A percentile compares a stretch with the other conserved stretches of the same genome.
Conservation (phyloP, 2,329 filamentous ascomycete species). For the Elsinoe australis region DNA sequence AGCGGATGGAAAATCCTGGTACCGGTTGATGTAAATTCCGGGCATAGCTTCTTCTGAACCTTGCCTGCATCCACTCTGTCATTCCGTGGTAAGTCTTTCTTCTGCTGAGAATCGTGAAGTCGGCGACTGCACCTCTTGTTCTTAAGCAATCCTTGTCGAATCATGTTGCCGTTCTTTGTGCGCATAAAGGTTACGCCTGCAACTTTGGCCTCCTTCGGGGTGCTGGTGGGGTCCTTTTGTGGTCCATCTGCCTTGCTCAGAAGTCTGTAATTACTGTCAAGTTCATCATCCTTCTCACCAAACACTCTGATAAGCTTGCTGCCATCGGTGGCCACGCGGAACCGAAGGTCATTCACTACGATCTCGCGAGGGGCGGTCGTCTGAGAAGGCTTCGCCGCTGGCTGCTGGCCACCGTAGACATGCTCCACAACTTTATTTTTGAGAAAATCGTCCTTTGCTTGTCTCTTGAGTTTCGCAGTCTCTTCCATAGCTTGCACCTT, state of each 20-base stretch:
- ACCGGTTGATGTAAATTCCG: slow-evolving; percentile 49
- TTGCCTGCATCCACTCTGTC: slow-evolving; percentile 38
- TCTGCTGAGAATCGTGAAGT: slow-evolving; percentile 8
- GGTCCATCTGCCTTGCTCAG: slow-evolving; percentile 23
- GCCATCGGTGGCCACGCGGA: slow-evolving; percentile 65
- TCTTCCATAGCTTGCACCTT: slow-evolving; percentile 65
- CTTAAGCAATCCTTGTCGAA: slow-evolving; percentile 62
- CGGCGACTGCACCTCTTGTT: slow-evolving; percentile 60
- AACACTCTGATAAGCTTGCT: slow-evolving; percentile 71
- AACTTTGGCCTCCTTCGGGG: slow-evolving; percentile 64
- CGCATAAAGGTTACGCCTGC: slow-evolving; percentile 76
- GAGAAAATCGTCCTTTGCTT: slow-evolving; percentile 50
- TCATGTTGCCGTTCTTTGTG: slow-evolving; percentile 81
- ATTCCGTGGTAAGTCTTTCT: slow-evolving; percentile 9
- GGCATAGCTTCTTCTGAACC: slow-evolving; percentile 66
- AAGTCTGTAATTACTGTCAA: background rate
- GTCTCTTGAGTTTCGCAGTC: slow-evolving; percentile 52
- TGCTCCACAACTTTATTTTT: slow-evolving; percentile 50
- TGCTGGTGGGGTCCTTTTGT: slow-evolving; percentile 37
- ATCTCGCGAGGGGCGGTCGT: slow-evolving; percentile 47
- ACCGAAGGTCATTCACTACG: slow-evolving; percentile 62
- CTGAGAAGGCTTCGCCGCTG: slow-evolving; percentile 19
- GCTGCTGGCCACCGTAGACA: slow-evolving; percentile 28
- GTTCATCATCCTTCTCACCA: slow-evolving; percentile 47
- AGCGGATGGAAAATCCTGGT: slow-evolving; percentile 29